Base-by-base conservation (phyloP, 495 filamentous ascomycete species). In the Tuber calosporum region DNA sequence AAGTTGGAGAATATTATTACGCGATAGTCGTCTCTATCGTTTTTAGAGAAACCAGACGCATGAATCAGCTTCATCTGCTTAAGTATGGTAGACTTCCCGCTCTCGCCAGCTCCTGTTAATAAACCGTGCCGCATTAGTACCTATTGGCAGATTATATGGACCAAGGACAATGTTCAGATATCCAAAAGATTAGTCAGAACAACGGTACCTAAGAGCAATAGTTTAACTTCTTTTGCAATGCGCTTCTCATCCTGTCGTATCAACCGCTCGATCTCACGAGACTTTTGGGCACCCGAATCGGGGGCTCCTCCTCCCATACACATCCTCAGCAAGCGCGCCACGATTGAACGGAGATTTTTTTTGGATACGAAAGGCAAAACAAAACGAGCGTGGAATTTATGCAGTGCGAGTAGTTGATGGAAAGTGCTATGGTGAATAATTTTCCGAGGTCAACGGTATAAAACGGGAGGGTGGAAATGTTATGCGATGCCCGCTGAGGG, bases 61-160 rank as follows among this genome's bases (percentile, higher is more conserved):
- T 99, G 94, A 79, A 99, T 98, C 83, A 99, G 90, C 81, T 94
- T 93, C 95, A 99, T 99, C 86, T 99, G 95, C 85, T 99, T 99
- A 70, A 99, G 87, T 74, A 99, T 94, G 8, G 95, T 99, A 11
- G 95, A 99, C 82, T 99, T 99, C 66, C 95, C 95, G 40, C 93
- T 97, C 85, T 99, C 95, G 80, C 95, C 95, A 79, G 95, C 95
- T 82, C 95, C 95, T 98, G 82, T 73, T 69, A 1, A 58, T 43
- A 67, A 38, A 77, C 43, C 74, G 48, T 40, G 53, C 30, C 15
- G 30, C 39, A 67, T 58, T 34, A 37, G 38, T 37, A 70, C 62
- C 66, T 26, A 53, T 19, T 73, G 69, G 43, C 48, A 42, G 74
- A n/a, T 70, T 68, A 67, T 19, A 72, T 8, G 48, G 34, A 71